Evolutionary conservation across 208 protist species (phyloP).

Genomic region (Leishmania arabica): DNA sequence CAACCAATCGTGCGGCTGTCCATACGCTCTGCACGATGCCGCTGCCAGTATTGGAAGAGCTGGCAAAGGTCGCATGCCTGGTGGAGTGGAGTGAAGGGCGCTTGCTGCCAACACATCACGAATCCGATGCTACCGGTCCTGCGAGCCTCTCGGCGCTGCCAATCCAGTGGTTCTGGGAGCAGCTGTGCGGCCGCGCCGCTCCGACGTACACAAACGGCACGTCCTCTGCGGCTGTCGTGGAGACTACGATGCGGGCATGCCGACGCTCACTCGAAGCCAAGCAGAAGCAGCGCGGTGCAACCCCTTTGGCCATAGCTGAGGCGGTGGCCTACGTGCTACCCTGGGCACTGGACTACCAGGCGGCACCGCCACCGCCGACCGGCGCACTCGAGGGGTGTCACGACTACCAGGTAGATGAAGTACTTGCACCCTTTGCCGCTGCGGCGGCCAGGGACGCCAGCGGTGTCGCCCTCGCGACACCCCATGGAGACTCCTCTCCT

Average conservation of each 20-base stretch:
- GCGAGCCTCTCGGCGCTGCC: neutral
- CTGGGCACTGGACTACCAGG: neutral
- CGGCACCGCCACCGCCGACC: neutral
- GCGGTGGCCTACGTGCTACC: neutral
- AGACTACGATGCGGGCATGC: slow-evolving; percentile 4
- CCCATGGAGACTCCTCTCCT: neutral
- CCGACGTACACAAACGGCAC: neutral
- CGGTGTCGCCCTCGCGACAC: neutral
- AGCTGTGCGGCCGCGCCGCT: slow-evolving; percentile 18
- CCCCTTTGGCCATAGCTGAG: neutral
- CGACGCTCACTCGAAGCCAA: neutral
- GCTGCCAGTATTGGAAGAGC: slow-evolving; percentile 19
- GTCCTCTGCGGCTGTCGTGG: slow-evolving; percentile 7
- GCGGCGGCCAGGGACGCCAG: neutral
- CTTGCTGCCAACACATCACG: neutral
- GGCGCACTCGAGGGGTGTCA: neutral
- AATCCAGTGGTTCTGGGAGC: slow-evolving; percentile 19
- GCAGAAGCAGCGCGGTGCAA: neutral
- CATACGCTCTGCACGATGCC: slow-evolving; percentile 3
- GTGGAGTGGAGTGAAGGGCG: slow-evolving; percentile 7
- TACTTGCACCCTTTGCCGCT: slow-evolving; percentile 7
- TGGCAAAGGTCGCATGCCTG: slow-evolving; percentile 11
- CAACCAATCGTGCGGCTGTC: too few relatives aligned
- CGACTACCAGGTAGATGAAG: slow-evolving; percentile 8
- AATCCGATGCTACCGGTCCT: neutral